A percentile compares a stretch with the other conserved stretches of the same genome.
These are phyloP conservation scores for Kondoa malvinella DNA, from an alignment of 768 basidiomycete species.

Conservation along the genomic window DNA sequence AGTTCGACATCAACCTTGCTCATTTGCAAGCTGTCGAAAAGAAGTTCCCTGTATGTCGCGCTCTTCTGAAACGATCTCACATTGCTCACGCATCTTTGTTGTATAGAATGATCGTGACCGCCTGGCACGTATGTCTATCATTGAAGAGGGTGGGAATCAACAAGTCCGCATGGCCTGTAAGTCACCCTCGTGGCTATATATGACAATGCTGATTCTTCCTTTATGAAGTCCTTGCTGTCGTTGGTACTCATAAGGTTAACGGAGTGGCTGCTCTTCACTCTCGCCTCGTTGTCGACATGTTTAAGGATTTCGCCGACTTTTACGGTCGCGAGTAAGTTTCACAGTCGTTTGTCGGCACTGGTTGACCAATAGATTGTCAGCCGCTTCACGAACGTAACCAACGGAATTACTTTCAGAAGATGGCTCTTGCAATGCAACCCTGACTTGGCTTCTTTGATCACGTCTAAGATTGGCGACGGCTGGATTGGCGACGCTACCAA, in stretches of 20 bases:
- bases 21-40: slow-evolving; percentile 50
- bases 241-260: slow-evolving; percentile 72
- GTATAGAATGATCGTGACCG: slow-evolving; percentile 7
- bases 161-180: slow-evolving; percentile 40
- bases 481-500: slow-evolving; percentile 74
- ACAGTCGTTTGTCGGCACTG: neutral
- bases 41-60: slow-evolving; percentile 74
- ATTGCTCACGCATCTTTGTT: neutral
- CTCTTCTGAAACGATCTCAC: neutral
- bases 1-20: slow-evolving; percentile 33
- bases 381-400: slow-evolving; percentile 81
- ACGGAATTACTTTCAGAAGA: slow-evolving; percentile 83
- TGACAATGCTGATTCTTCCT: neutral
- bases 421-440: slow-evolving; percentile 89
- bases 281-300: slow-evolving; percentile 51
- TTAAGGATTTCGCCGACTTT: slow-evolving; percentile 28
- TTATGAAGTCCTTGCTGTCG: slow-evolving; percentile 58
- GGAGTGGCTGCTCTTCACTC: slow-evolving; percentile 95
- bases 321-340: neutral
- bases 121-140: slow-evolving; percentile 74
- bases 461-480: slow-evolving; percentile 52
- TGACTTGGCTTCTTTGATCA: slow-evolving; percentile 64
- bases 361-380: neutral
- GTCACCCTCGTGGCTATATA: slow-evolving; percentile 5
- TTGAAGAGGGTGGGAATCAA: slow-evolving; percentile 53